Evolutionary conservation across 306 rosid genomes (phyloP).

Genomic region (Urtica urens): DNA sequence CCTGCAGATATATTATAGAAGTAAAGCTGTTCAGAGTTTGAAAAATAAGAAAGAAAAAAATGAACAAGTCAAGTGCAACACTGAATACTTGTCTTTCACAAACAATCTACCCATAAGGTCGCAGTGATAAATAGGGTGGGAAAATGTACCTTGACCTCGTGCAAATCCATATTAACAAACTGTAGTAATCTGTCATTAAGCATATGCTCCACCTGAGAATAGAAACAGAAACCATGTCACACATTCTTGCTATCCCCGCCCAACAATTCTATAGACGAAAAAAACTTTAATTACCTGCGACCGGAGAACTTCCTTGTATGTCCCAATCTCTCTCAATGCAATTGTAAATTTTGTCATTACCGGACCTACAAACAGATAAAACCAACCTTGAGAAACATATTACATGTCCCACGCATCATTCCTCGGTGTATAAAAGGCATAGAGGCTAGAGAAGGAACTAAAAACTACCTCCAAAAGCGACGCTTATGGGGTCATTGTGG

Average conservation of each 20-base stretch:
- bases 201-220: constrained; percentile 86
- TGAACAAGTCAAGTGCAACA: background rate
- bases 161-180: constrained; percentile 87
- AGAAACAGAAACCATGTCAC: constrained; percentile 21
- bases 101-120: background rate
- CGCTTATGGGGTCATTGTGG: constrained; percentile 96
- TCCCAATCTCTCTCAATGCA: constrained; percentile 96
- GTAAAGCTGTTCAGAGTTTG: constrained; percentile 5
- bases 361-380: constrained; percentile 51
- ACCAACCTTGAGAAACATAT: constrained; percentile 13
- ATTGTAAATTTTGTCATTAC: constrained; percentile 99
- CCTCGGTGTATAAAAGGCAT: too few relatives aligned
- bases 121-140: background rate
- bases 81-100: background rate
- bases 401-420: too few relatives aligned
- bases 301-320: constrained; percentile 98
- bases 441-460: too few relatives aligned
- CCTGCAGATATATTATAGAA: constrained; percentile 43
- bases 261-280: background rate
- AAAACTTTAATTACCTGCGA: constrained; percentile 55
- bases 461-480: constrained; percentile 91
- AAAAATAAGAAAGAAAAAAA: background rate
- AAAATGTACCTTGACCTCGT: constrained; percentile 80
- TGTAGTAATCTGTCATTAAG: constrained; percentile 95
- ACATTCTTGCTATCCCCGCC: constrained; percentile 4